Conservation (phyloP, 345 rosid species). For the Eucalyptus erythrocorys region DNA sequence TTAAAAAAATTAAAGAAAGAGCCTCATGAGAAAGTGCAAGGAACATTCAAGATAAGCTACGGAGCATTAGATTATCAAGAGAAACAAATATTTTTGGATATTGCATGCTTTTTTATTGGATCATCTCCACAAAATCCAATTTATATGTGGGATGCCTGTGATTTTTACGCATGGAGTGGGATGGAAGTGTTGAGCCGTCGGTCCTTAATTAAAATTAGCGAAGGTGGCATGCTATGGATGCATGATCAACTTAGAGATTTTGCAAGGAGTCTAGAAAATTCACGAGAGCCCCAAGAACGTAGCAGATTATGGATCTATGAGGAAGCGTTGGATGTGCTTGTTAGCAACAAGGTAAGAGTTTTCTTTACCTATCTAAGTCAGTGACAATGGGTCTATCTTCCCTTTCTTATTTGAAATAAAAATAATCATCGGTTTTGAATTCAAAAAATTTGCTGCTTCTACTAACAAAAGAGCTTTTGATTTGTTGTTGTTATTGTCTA, state of each 20-base stretch:
- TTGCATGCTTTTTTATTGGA: not conserved
- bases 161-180: not conserved
- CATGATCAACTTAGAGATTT: not conserved
- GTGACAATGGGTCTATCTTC: not conserved
- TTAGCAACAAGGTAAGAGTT: not conserved
- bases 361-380: not conserved
- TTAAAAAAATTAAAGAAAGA: too few species aligned
- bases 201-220: not conserved
- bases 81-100: not conserved
- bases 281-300: not conserved
- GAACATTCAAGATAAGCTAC: not conserved
- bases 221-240: not conserved
- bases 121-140: not conserved
- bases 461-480: not conserved
- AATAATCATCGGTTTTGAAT: rapidly evolving
- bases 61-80: not conserved
- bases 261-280: not conserved
- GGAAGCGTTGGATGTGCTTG: not conserved
- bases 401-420: not conserved
- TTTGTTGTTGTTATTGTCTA: not conserved
- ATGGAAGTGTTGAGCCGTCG: not conserved
- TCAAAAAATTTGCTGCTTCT: not conserved
- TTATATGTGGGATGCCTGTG: not conserved
- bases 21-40: not conserved
- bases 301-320: not conserved